phyloP scores from a whole-genome alignment of 768 basidiomycete species.

The Obba rivulosa region DNA sequence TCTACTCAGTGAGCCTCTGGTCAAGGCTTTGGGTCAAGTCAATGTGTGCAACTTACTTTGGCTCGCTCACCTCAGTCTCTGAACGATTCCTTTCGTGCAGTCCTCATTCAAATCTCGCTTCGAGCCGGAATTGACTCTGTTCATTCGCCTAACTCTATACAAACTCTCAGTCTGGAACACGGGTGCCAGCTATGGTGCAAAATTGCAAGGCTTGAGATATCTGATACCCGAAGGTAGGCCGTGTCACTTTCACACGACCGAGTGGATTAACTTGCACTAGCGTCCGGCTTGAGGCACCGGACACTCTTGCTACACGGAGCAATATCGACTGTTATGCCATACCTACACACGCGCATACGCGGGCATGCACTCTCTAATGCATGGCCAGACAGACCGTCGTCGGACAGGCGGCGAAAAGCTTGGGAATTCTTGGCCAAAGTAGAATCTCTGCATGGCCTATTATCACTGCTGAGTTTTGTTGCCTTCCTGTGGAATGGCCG shows the following conservation, averaged over 20 bases:
- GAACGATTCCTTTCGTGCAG: conserved; percentile 28
- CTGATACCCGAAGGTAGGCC: conserved; percentile 20
- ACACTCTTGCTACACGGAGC: conserved; percentile 62
- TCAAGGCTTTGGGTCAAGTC: conserved; percentile 60
- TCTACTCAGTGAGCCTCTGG: conserved; percentile 77
- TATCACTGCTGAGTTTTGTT: conserved; percentile 71
- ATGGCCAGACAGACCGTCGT: conserved; percentile 89
- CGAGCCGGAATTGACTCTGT: conserved; percentile 68
- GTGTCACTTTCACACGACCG: conserved; percentile 9
- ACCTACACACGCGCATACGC: conserved; percentile 71
- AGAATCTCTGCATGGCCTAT: conserved; percentile 60
- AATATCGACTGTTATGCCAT: conserved; percentile 73
- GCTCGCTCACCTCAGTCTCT: not conserved
- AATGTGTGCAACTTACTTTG: conserved; percentile 42
- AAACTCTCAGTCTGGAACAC: conserved; percentile 79
- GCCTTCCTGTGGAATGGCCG: conserved; percentile 83
- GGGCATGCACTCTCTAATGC: conserved; percentile 72
- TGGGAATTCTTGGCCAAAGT: conserved; percentile 66
- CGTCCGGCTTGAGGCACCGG: conserved; percentile 58
- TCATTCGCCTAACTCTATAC: conserved; percentile 70
- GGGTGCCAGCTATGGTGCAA: conserved; percentile 79
- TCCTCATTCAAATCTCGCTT: conserved; percentile 52
- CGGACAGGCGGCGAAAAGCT: conserved; percentile 63
- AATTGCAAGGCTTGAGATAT: conserved; percentile 75
- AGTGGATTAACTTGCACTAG: conserved; percentile 32